phyloP scores from a whole-genome alignment of 208 protist genomes.

The Leishmania lainsoni region DNA sequence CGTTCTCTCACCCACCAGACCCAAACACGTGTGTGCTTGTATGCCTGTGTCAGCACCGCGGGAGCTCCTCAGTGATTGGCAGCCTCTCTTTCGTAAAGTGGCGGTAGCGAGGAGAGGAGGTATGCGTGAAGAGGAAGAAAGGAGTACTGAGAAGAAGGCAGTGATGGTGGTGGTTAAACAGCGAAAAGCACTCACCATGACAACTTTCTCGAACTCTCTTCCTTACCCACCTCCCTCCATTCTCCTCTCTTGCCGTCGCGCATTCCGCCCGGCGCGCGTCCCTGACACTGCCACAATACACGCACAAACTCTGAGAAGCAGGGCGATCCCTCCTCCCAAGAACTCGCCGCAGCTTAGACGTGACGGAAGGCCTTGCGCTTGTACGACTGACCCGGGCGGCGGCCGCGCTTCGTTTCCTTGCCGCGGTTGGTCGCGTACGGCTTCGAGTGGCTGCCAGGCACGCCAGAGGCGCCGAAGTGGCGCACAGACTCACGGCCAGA shows the following conservation, averaged over 20 bases:
- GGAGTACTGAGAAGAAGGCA: background rate
- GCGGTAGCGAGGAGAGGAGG: background rate
- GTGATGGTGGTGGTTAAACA: background rate
- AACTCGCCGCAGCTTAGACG: conserved; percentile 38
- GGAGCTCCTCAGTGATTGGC: background rate
- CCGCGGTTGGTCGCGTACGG: conserved; percentile 83
- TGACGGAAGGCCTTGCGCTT: conserved; percentile 83
- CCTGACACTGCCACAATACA: background rate
- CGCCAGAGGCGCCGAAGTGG: conserved; percentile 98
- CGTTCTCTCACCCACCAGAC: background rate
- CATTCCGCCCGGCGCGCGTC: background rate
- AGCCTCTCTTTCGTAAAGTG: background rate
- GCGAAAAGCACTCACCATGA: background rate
- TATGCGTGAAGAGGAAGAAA: background rate
- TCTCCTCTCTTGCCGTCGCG: background rate
- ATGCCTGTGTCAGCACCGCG: background rate
- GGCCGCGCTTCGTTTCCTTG: conserved; percentile 95
- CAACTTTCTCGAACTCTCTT: background rate
- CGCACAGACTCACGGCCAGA: conserved; percentile 96
- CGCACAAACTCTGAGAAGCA: background rate
- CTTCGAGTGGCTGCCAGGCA: conserved; percentile 91
- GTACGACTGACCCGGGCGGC: conserved; percentile 90
- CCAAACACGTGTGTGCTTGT: background rate
- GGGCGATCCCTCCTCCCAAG: background rate
- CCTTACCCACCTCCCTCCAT: background rate